Evolutionary conservation across 257 asterid species (phyloP), one percentile per base, ranked within the genome.

Genomic region (Solanum tacnaense): DNA sequence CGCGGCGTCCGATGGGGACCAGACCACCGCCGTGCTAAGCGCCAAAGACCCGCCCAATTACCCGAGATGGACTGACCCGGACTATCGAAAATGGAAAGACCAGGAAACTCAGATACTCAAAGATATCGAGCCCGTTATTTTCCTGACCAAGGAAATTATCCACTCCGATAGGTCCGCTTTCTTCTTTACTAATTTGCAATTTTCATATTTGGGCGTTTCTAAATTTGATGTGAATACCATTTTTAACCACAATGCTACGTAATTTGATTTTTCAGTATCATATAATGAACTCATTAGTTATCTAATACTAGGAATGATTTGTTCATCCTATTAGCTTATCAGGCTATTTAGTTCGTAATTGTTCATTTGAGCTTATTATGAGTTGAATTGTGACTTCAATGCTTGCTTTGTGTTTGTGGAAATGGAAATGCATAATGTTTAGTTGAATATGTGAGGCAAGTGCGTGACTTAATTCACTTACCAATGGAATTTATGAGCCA

Each of bases 41-140:
- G 75, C 85, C 49, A 90, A 89, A 88, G 92, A 90, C 49, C 93
- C 91, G 39, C 90, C 92, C 73, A 91, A 67, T 34, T 85, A 85
- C 67, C 88, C 89, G 36, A 89, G 87, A 58, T 87, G 84, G 92
- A 91, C 92, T 84, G 95, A 94, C 74, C 90, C 94, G 20, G 94
- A 93, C 46, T 91, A 87, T 86, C 87, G 96, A 70, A 95, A 90
- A 86, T 94, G 99, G 99, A 94, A 94, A 73, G 91, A 79, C 52
- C 91, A 89, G 84, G 98, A 96, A 93, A 88, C 94, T 2, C 91
- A 93, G 81, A 95, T 96, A 68, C 95, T 92, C 46, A 88, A 89
- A 39, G 99, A 96, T 38, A 91, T 95, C 74, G 94, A 94, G 74
- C 96, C 98, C 87, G 84, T 94, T 85, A 89, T 90, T 87, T 87